A percentile compares a stretch with the other conserved stretches of the same genome.
Evolutionary conservation across 257 asterid genomes (phyloP).

Genomic region (Nicotiana benthamiana): DNA sequence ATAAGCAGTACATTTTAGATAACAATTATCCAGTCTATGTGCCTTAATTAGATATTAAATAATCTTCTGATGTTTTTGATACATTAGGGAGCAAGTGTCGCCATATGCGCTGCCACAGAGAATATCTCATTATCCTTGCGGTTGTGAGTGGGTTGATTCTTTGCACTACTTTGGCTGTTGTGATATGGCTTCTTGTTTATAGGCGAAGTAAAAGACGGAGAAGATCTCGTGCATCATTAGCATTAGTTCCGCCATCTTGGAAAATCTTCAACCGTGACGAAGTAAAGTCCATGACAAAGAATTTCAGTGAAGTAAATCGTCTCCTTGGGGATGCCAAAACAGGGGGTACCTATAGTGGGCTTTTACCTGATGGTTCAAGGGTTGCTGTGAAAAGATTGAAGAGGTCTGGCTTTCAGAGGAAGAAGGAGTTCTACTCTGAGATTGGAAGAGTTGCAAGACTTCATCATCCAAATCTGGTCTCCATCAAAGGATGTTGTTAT

Average conservation of each 20-base stretch:
- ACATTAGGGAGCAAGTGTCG: conserved; percentile 61
- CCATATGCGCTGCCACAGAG: conserved; percentile 83
- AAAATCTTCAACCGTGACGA: conserved; percentile 81
- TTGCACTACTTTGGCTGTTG: conserved; percentile 69
- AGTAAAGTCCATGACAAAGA: conserved; percentile 81
- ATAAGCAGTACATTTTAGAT: not conserved
- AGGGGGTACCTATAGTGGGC: conserved; percentile 91
- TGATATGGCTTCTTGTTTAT: conserved; percentile 80
- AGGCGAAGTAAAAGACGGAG: conserved; percentile 63
- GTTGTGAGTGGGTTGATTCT: conserved; percentile 88
- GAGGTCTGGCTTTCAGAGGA: conserved; percentile 88
- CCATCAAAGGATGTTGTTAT: conserved; percentile 90
- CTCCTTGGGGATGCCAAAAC: conserved; percentile 93
- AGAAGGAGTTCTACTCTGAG: conserved; percentile 93
- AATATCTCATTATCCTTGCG: conserved; percentile 75
- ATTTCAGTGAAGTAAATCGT: conserved; percentile 93
- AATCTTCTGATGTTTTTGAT: not conserved
- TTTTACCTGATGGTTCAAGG: conserved; percentile 81
- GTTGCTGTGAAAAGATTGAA: conserved; percentile 92
- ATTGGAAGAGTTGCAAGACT: conserved; percentile 89
- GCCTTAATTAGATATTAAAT: not conserved
- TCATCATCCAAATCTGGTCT: conserved; percentile 87
- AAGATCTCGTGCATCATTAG: conserved; percentile 76
- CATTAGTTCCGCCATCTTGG: conserved; percentile 92
- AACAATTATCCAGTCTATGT: not conserved